A percentile compares a stretch with the other conserved stretches of the same genome.
phyloP scores from a whole-genome alignment of 805 yeast species.

The Ogataea siamensis region DNA sequence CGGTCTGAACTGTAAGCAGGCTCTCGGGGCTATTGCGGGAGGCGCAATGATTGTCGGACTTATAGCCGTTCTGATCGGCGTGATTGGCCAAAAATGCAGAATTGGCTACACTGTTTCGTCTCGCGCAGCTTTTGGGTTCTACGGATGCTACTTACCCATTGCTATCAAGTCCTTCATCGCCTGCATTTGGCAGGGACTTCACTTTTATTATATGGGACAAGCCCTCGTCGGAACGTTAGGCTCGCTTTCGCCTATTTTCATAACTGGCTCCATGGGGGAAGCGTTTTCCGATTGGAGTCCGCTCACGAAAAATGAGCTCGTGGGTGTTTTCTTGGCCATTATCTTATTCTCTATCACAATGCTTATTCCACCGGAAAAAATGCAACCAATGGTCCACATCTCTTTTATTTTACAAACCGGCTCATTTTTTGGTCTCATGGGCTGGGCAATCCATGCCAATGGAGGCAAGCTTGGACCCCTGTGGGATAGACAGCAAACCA shows the following conservation, averaged over 20 bases:
- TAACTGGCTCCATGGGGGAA: constrained; percentile 27
- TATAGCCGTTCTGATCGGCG: constrained; percentile 47
- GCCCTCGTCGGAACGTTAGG: constrained; percentile 40
- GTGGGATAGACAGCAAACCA: constrained; percentile 20
- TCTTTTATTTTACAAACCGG: constrained; percentile 28
- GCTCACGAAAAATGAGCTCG: constrained; percentile 41
- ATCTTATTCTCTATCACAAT: constrained; percentile 42
- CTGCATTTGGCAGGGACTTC: constrained; percentile 46
- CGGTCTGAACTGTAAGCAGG: constrained; percentile 34
- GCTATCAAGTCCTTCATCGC: constrained; percentile 43
- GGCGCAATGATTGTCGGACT: constrained; percentile 46
- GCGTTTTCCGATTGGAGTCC: constrained; percentile 28
- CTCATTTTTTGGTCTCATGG: constrained; percentile 26
- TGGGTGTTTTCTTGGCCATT: constrained; percentile 34
- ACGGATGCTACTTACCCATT: constrained; percentile 44
- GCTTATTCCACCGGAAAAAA: constrained; percentile 33
- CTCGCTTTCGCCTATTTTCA: constrained; percentile 37
- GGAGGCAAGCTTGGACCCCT: constrained; percentile 34
- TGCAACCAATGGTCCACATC: constrained; percentile 27
- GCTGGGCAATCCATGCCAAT: constrained; percentile 32
- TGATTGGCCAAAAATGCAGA: constrained; percentile 50
- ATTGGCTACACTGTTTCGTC: constrained; percentile 47
- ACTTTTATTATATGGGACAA: constrained; percentile 46
- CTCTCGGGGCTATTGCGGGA: constrained; percentile 42
- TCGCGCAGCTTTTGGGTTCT: constrained; percentile 45